Base-by-base conservation (phyloP, 306 rosid genomes). In the Cicer bijugum region DNA sequence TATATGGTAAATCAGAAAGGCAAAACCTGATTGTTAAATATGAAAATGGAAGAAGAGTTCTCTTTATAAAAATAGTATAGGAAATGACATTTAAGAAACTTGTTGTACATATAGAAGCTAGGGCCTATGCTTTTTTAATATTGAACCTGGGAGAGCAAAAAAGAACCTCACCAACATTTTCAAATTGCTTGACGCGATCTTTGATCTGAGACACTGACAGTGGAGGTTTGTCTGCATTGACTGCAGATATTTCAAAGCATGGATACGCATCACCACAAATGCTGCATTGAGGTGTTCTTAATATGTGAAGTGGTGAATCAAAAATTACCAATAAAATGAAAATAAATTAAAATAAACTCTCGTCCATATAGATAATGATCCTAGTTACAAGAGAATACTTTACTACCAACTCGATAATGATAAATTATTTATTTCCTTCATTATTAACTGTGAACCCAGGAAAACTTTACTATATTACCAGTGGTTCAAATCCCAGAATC, bases 151-250 rank as follows among this genome's bases (percentile, higher is more conserved):
- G 61, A 67, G 19, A 45, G 67, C 52, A 51, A 12, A 47, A 60
- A 74, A 16, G 50, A 83, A 72, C 15, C 94, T 91, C 80, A 93
- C 98, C 98, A 81, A 65, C 84, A 77, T 85, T 81, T 78, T 88
- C 88, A 61, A 93, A 93, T 84, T 89, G 97, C 87, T 88, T 82
- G 72, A 93, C 84, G 9, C 98, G 96, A 62, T 89, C 91, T 81
- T 84, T 93, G 73, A 91, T 82, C 75, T 88, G 78, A 67, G 89
- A 83, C 73, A 88, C 83, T 0, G 84, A 84, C 51, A 93, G 84
- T 60, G 96, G 97, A 79, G 98, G 96, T 79, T 93, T 93, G 86
- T 93, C 98, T 53, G 98, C 92, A 82, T 91, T 93, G 77, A 93
- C 85, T 45, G 96, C 98, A 61, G 98, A 88, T 82, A 93, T 62